Evolutionary conservation across 345 rosid species (phyloP), one percentile per base, ranked within the genome.

Genomic region (Microthlaspi erraticum): DNA sequence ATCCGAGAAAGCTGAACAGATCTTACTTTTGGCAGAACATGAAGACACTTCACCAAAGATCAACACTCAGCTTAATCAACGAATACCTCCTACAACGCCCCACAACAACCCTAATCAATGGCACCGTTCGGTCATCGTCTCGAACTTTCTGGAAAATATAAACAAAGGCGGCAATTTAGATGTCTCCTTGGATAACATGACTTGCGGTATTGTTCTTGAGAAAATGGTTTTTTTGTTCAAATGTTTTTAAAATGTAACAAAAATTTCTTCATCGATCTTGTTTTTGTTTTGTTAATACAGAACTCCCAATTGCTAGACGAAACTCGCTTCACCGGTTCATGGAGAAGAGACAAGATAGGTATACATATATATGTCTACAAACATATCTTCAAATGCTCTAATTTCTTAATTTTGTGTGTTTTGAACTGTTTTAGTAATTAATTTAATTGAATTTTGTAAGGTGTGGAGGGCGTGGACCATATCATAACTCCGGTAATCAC

Each of bases 311-410:
- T 48, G 91, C 93, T 5, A 78, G 91, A 78, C 79, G 86, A 71
- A 86, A 87, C 53, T 91, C 97, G 32, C 90, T 91, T 32, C 93
- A 87, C 60, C 81, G 97, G 63, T 88, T 91, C 83, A 44, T 88
- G 77, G 96, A 86, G 82, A 88, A 87, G 90, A 82, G 97, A 64
- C 83, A 80, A 75, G 91, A 91, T 68, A 85, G 95, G 97, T 91
- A 88, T 43, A 1, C 29, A 23, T 23, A 23, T 23, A 23, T 23
- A 23, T 23, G 26, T 2, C 3, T 23, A 54, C 13, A 54, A 31
- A 5, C 38, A n/a, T 36, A 12, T 48, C 9, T 64, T 19, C 5
- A 36, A 49, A 64, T 62, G 26, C 52, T n/a, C 36, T 33, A 32
- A 49, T 13, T 64, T 50, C 46, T 49, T 23, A 12, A 18, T 2